A percentile compares a stretch with the other conserved stretches of the same genome.
These are phyloP conservation scores for Heteromeles arbutifolia DNA, from an alignment of 306 rosid genomes.

Conservation along the genomic window DNA sequence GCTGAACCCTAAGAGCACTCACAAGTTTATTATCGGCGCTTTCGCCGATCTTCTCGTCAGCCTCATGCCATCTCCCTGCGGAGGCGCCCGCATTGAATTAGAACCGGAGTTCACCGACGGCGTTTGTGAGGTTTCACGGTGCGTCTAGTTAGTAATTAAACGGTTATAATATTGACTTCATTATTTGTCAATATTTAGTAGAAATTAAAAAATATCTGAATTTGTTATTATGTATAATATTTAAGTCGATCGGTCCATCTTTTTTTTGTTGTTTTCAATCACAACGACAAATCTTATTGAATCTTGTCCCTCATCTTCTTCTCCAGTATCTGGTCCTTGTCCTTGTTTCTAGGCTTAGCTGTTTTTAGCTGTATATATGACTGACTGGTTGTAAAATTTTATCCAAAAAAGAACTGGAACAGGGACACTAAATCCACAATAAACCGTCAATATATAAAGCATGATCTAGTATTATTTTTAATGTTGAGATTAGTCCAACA, in stretches of 20 bases:
- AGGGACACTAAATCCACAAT: no score
- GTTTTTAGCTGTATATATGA: not conserved
- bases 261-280: not conserved
- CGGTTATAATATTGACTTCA: not conserved
- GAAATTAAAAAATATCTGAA: not conserved
- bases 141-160: not conserved
- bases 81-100: not conserved
- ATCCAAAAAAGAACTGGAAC: not conserved
- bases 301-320: not conserved
- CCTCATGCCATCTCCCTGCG: conserved; percentile 31
- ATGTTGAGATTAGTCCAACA: no score
- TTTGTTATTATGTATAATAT: not conserved
- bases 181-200: not conserved
- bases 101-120: conserved; percentile 5
- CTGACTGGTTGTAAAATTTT: not conserved
- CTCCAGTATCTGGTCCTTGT: not conserved
- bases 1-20: conserved; percentile 67
- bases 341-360: not conserved
- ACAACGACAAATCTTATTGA: not conserved
- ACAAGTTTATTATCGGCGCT: conserved; percentile 72
- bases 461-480: no score
- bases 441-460: no score
- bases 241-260: not conserved
- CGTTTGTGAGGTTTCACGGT: conserved; percentile 16
- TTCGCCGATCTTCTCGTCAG: conserved; percentile 71